A percentile compares a stretch with the other conserved stretches of the same genome.
phyloP scores from a whole-genome alignment of 352 stramenopile genomes.

The Ophiocytium majus region DNA sequence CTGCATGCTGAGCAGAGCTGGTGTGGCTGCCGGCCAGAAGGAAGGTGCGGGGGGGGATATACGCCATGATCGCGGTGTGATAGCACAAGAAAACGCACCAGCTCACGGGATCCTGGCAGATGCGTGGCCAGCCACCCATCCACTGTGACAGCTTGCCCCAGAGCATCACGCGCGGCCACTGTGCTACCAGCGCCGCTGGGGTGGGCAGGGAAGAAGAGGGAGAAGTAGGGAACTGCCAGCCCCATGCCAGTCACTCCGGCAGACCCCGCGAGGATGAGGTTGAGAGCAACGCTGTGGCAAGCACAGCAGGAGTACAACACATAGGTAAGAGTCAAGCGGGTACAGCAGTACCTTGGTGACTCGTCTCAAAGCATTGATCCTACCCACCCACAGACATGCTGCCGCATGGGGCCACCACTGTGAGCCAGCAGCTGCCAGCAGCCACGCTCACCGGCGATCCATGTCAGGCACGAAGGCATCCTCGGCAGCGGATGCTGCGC shows the following conservation, averaged over 20 bases:
- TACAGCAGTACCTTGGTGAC: too few species aligned
- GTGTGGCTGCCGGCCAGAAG: too few species aligned
- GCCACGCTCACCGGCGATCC: conserved; percentile 65
- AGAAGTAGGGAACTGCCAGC: conserved; percentile 73
- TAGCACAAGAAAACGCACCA: too few species aligned
- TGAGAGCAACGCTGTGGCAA: conserved; percentile 69
- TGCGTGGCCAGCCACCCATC: conserved; percentile 71
- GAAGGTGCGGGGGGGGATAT: too few species aligned
- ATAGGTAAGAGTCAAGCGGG: too few species aligned
- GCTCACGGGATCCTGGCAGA: conserved; percentile 64
- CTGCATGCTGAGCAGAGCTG: too few species aligned
- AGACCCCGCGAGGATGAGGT: conserved; percentile 74
- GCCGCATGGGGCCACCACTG: too few species aligned
- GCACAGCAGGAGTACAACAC: too few species aligned
- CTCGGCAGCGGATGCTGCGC: conserved; percentile 49
- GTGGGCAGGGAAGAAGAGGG: conserved; percentile 74
- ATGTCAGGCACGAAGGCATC: conserved; percentile 77
- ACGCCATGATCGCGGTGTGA: too few species aligned
- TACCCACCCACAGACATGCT: too few species aligned
- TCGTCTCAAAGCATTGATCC: too few species aligned
- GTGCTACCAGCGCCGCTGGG: conserved; percentile 64
- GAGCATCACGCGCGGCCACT: conserved; percentile 69
- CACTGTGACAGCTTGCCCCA: conserved; percentile 71
- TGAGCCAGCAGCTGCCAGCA: too few species aligned
- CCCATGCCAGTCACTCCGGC: conserved; percentile 68